Evolutionary conservation across 495 filamentous ascomycete genomes (phyloP).

Genomic region (Choiromyces venosus): DNA sequence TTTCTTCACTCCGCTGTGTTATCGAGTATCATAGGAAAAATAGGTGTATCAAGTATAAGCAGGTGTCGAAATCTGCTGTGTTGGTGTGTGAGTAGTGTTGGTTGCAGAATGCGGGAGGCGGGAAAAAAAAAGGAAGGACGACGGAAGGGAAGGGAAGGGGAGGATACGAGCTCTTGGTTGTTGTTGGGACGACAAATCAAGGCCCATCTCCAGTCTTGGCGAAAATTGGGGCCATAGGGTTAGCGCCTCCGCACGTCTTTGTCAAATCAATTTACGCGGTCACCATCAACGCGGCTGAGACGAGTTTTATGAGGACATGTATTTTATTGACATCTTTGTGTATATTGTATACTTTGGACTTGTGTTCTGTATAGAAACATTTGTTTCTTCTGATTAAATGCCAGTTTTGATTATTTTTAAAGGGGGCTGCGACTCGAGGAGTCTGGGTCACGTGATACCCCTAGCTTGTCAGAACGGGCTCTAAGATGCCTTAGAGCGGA

Average conservation of each 20-base stretch:
- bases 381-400: not conserved
- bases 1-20: not conserved
- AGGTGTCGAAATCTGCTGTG: not conserved
- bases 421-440: not conserved
- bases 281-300: not conserved
- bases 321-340: not conserved
- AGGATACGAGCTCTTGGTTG: not conserved
- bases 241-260: not conserved
- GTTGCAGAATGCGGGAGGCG: not conserved
- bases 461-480: too few relatives aligned
- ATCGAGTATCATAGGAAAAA: not conserved
- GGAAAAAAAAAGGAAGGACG: not conserved
- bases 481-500: not conserved
- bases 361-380: not conserved
- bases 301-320: not conserved
- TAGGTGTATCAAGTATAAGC: not conserved
- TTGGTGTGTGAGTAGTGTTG: not conserved
- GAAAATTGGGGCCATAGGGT: not conserved
- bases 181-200: constrained; percentile 1
- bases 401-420: not conserved
- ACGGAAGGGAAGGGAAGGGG: not conserved
- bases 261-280: not conserved
- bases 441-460: not conserved
- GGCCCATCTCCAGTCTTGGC: not conserved
- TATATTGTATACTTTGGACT: not conserved